Evolutionary conservation across 2,329 filamentous ascomycete species (phyloP), one percentile per base, ranked within the genome.

Genomic region (Chaetothyriales sp.): DNA sequence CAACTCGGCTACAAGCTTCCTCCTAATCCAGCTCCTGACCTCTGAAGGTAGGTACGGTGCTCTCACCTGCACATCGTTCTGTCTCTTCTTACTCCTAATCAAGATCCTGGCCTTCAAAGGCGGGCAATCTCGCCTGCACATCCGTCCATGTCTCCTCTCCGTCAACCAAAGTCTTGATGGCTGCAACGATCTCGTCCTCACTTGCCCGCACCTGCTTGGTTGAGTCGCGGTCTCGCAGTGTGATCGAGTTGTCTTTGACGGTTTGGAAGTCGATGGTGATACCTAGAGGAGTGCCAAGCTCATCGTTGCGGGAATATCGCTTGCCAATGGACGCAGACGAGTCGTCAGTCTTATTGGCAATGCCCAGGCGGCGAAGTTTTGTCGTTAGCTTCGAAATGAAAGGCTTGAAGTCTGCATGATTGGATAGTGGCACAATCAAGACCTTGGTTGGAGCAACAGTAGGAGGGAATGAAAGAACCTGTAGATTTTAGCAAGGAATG

Each of bases 181-280:
- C 86, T 51, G 78, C 76, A 53, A 92, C 70, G 53, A 96, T 87
- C 64, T 83, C 83, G 43, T 85, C 83, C 65, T 92, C 78, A 55
- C 80, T 81, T 9, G 85, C 86, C 54, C 92, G 83, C 52, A 96
- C 88, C 71, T 96, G 90, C 66, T 81, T 84, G 49, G 86, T 95
- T 43, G 83, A 84, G 70, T 96, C 92, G 57, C 88, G 82, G 66
- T 96, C 90, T 64, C 90, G 77, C 57, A 96, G 78, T 1, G 90
- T 96, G 64, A 93, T 79, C 6, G 84, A 84, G 64, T 79, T 79
- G 66, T 95, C 88, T 69, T 94, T 81, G 59, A 95, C 73, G 46
- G 86, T 93, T 74, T 96, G 86, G 77, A 95, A 96, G 68, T 96
- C 90, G 53, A 96, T 79, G 0, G 90, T 96, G 67, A 96, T 82